phyloP scores from a whole-genome alignment of 2,329 filamentous ascomycete species.

The Nothophaeocryptopus gaeumannii region DNA sequence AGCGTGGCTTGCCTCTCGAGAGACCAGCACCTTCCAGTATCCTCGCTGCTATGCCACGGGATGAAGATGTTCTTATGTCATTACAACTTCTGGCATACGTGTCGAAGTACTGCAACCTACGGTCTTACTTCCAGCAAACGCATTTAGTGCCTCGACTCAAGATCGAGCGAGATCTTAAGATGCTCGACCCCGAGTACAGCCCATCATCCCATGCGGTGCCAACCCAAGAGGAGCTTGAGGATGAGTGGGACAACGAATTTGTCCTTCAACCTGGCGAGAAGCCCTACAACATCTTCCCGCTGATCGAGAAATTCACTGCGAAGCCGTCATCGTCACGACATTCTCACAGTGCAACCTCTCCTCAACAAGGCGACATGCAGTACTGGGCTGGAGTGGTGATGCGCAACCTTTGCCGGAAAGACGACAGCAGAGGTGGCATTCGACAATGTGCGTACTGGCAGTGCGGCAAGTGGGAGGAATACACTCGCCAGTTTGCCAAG shows the following conservation, averaged over 20 bases:
- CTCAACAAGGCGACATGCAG: constrained; percentile 67
- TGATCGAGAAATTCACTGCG: constrained; percentile 97
- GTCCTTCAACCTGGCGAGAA: constrained; percentile 32
- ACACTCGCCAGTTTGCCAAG: constrained; percentile 93
- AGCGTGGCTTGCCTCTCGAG: constrained; percentile 27
- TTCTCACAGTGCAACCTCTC: constrained; percentile 59
- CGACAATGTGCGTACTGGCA: constrained; percentile 97
- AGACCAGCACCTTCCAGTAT: constrained; percentile 56
- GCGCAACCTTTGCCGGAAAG: constrained; percentile 97
- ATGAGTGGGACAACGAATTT: constrained; percentile 93
- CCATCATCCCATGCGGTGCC: constrained; percentile 36
- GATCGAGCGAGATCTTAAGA: constrained; percentile 78
- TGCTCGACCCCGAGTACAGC: constrained; percentile 68
- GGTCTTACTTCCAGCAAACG: constrained; percentile 91
- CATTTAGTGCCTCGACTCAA: constrained; percentile 90
- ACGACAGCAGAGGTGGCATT: constrained; percentile 90
- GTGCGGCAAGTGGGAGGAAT: constrained; percentile 98
- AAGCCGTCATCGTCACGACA: constrained; percentile 64
- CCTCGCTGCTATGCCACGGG: constrained; percentile 86
- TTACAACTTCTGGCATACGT: constrained; percentile 95
- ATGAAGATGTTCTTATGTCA: constrained; percentile 98
- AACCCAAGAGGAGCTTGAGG: constrained; percentile 55
- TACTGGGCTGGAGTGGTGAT: constrained; percentile 99
- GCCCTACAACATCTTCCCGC: constrained; percentile 79
- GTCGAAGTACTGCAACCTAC: constrained; percentile 95